Evolutionary conservation across 495 filamentous ascomycete genomes (phyloP), one percentile per base, ranked within the genome.

Genomic region (Podospora fimiseda): DNA sequence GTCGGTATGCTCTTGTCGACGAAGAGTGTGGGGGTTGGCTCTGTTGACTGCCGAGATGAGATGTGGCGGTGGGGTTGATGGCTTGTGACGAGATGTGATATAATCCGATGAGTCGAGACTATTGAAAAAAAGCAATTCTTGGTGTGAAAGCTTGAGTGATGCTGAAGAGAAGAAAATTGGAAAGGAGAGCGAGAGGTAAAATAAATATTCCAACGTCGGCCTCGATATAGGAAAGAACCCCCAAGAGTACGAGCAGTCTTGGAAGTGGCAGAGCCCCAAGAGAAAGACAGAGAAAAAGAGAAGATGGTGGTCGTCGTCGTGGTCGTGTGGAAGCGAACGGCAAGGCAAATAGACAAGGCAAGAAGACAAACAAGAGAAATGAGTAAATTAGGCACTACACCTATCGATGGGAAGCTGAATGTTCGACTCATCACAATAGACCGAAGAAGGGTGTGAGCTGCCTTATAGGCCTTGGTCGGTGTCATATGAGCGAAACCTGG

Each of bases 351-450:
- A n/a, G 53, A 39, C 40, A 56, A 58, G 46, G 53, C 56, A 63
- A 57, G 39, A 48, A 37, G 41, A 48, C 45, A 22, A 59, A 51
- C 21, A 39, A 49, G 50, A 55, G 50, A 59, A 51, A 58, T 67
- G 61, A 62, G 56, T 60, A 67, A n/a, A 64, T 62, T 64, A 67
- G 62, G 61, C 62, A 67, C 59, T 52, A 58, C 53, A 60, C 61
- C 51, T 58, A 51, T 53, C 16, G 16, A 53, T 53, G 56, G 30
- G 43, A 52, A 57, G 56, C 51, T 52, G 52, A 56, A 56, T 56
- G 55, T 55, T 51, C 58, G 60, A 63, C 59, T 65, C 64, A 65
- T 61, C 50, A 51, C 49, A 50, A 50, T 52, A 57, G 49, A 50
- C 54, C 40, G 40, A 43, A 42, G 48, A 48, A 46, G 55, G 61